Percentiles rank a stretch among this genome's conserved stretches.
Evolutionary conservation across 176 grass and related monocot species (phyloP).

Genomic region (Musa schizocarpa): DNA sequence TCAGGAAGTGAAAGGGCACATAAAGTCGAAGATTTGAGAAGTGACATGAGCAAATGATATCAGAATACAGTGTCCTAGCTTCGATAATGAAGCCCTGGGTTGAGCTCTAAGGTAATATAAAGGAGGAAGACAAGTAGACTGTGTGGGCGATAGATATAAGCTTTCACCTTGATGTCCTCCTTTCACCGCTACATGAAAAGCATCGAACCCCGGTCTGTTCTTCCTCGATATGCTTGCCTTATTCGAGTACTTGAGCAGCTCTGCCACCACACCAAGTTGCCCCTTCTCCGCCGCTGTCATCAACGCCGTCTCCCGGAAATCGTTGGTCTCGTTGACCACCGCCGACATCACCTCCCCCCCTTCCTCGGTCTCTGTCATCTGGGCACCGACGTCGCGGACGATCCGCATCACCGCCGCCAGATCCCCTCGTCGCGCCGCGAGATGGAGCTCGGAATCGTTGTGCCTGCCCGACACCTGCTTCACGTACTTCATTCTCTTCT

Average conservation of each 20-base stretch:
- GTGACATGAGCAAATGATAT: too few species aligned
- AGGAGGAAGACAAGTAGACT: background rate
- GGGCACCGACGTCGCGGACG: background rate
- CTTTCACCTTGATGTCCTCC: conserved; percentile 12
- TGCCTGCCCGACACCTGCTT: conserved; percentile 16
- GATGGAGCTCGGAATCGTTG: conserved; percentile 18
- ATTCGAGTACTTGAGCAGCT: conserved; percentile 9
- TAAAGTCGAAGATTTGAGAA: too few species aligned
- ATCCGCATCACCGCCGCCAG: conserved; percentile 8
- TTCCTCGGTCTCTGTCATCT: background rate
- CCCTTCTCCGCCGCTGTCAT: conserved; percentile 15
- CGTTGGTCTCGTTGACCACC: conserved; percentile 8
- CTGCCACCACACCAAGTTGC: conserved; percentile 9
- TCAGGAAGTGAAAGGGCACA: too few species aligned
- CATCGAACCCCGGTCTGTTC: conserved; percentile 15
- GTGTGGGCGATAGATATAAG: background rate
- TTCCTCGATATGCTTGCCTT: background rate
- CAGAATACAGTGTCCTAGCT: too few species aligned
- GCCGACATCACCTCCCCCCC: background rate
- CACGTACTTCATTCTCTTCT: conserved; percentile 8
- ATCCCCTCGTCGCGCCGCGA: conserved; percentile 15
- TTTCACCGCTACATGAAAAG: conserved; percentile 8
- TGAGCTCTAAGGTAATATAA: background rate
- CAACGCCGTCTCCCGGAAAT: conserved; percentile 17
- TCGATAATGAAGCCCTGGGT: too few species aligned